Evolutionary conservation across 768 basidiomycete genomes (phyloP), one percentile per base, ranked within the genome.

Genomic region (Mycena galopus): DNA sequence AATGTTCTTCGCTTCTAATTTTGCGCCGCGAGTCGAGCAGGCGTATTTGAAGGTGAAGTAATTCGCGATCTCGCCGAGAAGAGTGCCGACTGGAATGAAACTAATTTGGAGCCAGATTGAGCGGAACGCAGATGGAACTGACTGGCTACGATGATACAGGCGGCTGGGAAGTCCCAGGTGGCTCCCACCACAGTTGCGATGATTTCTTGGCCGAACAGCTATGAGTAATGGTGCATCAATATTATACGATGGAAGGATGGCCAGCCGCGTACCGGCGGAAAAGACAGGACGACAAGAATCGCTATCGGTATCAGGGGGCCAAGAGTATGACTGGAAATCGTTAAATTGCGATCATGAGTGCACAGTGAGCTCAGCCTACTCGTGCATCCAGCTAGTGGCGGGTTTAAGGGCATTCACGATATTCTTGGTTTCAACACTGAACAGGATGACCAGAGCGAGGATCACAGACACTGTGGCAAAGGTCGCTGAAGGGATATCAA

Each of bases 1-100:
- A 14, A 85, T 67, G 25, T 71, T 81, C 19, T 73, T 78, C 56
- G 79, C 75, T 62, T 88, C 87, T 58, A 84, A 69, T 63, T 90
- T 90, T 60, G 87, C 86, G 2, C 89, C 90, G n/a, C 90, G 88
- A 0, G 82, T 79, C 7, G 80, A 56, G 71, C 89, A 90, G 77
- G 86, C 82, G 67, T 89, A 90, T 75, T 86, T 88, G 86, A 92
- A 93, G 0, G 87, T 86, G 69, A 87, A 88, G 71, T 87, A 91
- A 77, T 90, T 90, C n/a, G 87, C 92, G 9, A 91, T 75, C 79
- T 92, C 91, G 32, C 90, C 73, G 7, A 74, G 69, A 7, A 74
- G 8, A 7, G 42, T 55, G 5, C 73, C 73, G n/a, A 37, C 68
- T 59, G 27, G 11, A 27, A 27, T 59, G 21, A 47, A 30, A n/a